Percentiles rank a stretch among this genome's conserved stretches.
These are phyloP conservation scores for Pseudovirgaria hyperparasitica DNA, from an alignment of 2,329 filamentous ascomycete genomes.

Conservation along the genomic window DNA sequence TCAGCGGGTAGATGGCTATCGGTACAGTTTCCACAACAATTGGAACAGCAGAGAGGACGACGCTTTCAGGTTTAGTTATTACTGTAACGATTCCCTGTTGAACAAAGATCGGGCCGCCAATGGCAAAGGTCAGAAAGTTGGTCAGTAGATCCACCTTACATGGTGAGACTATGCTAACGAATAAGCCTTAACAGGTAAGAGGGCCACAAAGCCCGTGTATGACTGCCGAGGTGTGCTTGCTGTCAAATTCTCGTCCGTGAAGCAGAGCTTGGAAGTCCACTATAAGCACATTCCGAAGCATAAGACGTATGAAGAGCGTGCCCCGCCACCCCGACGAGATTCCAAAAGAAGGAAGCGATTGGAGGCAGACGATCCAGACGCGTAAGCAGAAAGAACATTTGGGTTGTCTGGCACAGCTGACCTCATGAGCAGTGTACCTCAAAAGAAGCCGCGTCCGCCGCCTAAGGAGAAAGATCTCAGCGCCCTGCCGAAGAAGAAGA, in stretches of 20 bases:
- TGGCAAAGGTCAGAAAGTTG: conserved; percentile 25
- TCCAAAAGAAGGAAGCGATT: conserved; percentile 24
- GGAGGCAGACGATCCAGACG: conserved; percentile 22
- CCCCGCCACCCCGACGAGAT: conserved; percentile 26
- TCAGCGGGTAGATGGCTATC: conserved; percentile 32
- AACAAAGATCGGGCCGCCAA: conserved; percentile 38
- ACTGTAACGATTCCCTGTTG: conserved; percentile 37
- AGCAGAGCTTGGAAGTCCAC: conserved; percentile 30
- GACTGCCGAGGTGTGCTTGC: conserved; percentile 35
- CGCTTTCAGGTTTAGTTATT: conserved; percentile 34
- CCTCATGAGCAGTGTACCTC: conserved; percentile 10
- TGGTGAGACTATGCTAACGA: conserved; percentile 1
- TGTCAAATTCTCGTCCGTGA: conserved; percentile 33
- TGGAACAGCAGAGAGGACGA: conserved; percentile 35
- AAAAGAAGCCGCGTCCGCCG: conserved; percentile 9
- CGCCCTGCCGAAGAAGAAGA: conserved; percentile 14
- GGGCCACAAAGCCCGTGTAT: conserved; percentile 32
- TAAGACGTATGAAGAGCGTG: conserved; percentile 32
- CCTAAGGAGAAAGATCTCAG: conserved; percentile 10
- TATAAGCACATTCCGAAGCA: conserved; percentile 35
- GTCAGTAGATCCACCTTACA: conserved; percentile 12
- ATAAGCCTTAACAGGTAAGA: conserved; percentile 5
- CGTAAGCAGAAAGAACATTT: conserved; percentile 5
- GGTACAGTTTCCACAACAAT: conserved; percentile 38
- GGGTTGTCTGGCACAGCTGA: neutral